Base-by-base conservation (phyloP, 164 flowering plant species). In the Amborella trichopoda region DNA sequence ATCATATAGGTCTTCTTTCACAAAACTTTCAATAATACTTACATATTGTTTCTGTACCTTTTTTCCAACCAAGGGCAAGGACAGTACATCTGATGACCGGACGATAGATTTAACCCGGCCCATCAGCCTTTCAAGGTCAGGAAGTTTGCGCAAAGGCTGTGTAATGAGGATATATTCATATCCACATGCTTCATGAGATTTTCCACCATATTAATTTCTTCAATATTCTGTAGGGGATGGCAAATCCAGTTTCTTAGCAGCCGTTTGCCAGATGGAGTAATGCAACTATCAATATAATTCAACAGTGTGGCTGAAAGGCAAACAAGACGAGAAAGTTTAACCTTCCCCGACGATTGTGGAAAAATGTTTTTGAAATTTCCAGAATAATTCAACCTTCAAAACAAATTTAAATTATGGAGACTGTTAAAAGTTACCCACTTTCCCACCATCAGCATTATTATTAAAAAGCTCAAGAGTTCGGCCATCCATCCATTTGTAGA, bases 401-500 rank as follows among this genome's bases (percentile, higher is more conserved):
- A 30, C 11, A 14, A 30, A 14, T 30, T 30, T 6, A 14, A 30
- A 30, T 30, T 6, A 30, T 8, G 8, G 34, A 34, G 30, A 41
- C 33, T 12, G 30, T 26, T 24, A 47, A 17, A 13, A 65, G 80
- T 69, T 60, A 61, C 99, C 99, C 76, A 80, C 62, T 50, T 55
- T 32, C 50, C 94, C 77, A 52, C 99, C 94, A 72, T 93, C 89
- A 56, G 72, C 86, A 76, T 56, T 84, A 55, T 88, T 93, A 55
- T 56, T 58, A 52, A 84, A 88, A 40, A 93, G 71, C 70, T 93
- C 99, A 55, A 88, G 68, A 23, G 99, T 82, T 63, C 84, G 96
- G 13, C 99, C 95, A 61, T 93, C 99, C 78, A 93, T 82, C 99
- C 78, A 93, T 82, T 67, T 83, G 74, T 42, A 93, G 80, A 63